A percentile compares a stretch with the other conserved stretches of the same genome.
phyloP scores from a whole-genome alignment of 768 basidiomycete genomes.

The Daedaleopsis sinensis region DNA sequence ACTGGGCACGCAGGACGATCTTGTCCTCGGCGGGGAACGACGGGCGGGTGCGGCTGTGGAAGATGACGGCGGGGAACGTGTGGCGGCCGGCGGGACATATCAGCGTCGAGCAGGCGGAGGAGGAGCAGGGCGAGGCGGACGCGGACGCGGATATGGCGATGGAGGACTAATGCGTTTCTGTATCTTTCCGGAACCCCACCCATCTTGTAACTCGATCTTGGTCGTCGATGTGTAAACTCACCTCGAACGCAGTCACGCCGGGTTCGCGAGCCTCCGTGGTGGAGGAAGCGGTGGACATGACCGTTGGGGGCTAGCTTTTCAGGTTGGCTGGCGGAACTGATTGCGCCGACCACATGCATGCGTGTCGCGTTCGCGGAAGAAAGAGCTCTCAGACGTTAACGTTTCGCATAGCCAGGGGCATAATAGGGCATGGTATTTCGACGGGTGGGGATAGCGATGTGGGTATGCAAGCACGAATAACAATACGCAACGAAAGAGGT shows the following conservation, averaged over 20 bases:
- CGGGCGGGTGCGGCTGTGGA: constrained; percentile 82
- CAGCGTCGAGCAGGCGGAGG: constrained; percentile 75
- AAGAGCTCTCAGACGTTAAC: too few relatives aligned
- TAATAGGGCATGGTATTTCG: not conserved
- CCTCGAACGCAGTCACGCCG: too few relatives aligned
- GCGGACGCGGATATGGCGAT: constrained; percentile 48
- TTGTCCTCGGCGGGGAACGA: constrained; percentile 85
- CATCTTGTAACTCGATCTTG: not conserved
- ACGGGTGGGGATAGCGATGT: not conserved
- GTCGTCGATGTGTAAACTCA: not conserved
- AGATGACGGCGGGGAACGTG: constrained; percentile 79
- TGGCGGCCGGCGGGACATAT: constrained; percentile 85
- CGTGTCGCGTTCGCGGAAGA: too few relatives aligned
- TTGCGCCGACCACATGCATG: too few relatives aligned
- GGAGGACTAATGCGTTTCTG: constrained; percentile 36
- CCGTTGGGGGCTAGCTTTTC: too few relatives aligned
- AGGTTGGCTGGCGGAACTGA: too few relatives aligned
- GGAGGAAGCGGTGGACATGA: too few relatives aligned
- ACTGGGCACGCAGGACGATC: constrained; percentile 56
- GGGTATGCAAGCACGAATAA: not conserved
- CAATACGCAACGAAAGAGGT: not conserved
- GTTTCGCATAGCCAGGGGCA: not conserved
- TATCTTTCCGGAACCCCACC: not conserved
- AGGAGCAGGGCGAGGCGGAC: constrained; percentile 46
- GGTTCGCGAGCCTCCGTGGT: too few relatives aligned